A percentile compares a stretch with the other conserved stretches of the same genome.
These are phyloP conservation scores for Candida boleticola DNA, from an alignment of 805 yeast genomes.

Conservation along the genomic window DNA sequence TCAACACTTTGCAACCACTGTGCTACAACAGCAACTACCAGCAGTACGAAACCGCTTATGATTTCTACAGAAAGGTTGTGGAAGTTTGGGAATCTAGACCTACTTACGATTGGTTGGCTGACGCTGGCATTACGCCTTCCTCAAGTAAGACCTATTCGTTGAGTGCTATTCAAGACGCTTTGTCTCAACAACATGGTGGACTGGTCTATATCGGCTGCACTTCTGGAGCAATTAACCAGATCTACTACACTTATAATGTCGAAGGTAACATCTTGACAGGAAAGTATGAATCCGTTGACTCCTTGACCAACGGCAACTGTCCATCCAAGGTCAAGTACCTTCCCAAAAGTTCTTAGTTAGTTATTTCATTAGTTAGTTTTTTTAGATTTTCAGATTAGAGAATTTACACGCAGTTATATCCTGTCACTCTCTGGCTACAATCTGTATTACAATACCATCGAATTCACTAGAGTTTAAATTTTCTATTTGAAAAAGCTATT, in stretches of 20 bases:
- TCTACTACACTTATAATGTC: conserved; percentile 80
- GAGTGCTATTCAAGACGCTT: conserved; percentile 51
- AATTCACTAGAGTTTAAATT: too few relatives aligned
- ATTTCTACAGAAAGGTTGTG: conserved; percentile 64
- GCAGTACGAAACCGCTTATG: conserved; percentile 52
- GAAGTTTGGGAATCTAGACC: conserved; percentile 57
- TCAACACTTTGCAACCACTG: conserved; percentile 69
- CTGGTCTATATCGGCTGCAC: conserved; percentile 59
- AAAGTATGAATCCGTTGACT: conserved; percentile 56
- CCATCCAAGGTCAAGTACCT: conserved; percentile 62
- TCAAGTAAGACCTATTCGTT: conserved; percentile 54
- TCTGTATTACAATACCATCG: too few relatives aligned
- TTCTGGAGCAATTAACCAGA: conserved; percentile 48
- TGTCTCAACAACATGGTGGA: conserved; percentile 50
- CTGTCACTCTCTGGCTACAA: too few relatives aligned
- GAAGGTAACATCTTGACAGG: conserved; percentile 72
- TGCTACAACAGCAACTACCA: conserved; percentile 53
- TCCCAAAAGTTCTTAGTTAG: conserved; percentile 51
- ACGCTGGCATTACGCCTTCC: conserved; percentile 72
- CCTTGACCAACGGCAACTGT: conserved; percentile 58
- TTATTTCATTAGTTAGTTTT: too few relatives aligned
- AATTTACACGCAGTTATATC: too few relatives aligned
- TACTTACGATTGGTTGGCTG: conserved; percentile 63
- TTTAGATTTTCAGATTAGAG: too few relatives aligned
- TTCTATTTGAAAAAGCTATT: too few relatives aligned